Percentiles rank a stretch among this genome's conserved stretches.
phyloP scores from a whole-genome alignment of 331 rosid genomes.

The Malus hybrid region DNA sequence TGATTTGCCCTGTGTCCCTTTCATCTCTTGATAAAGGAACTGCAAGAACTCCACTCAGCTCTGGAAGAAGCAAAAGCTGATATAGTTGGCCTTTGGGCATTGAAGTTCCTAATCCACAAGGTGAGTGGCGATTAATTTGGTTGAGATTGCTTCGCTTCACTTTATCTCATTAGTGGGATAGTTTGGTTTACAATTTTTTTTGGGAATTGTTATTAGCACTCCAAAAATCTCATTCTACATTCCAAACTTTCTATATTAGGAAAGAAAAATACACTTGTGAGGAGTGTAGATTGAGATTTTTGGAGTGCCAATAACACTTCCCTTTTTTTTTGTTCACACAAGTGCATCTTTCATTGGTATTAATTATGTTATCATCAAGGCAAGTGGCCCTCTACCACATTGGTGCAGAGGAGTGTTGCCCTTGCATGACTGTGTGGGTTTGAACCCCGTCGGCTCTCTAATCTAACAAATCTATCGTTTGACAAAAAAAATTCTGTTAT shows the following conservation, averaged over 20 bases:
- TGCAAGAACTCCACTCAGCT: conserved; percentile 91
- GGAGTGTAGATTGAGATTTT: too few species aligned
- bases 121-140: conserved; percentile 25
- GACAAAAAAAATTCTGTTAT: neutral
- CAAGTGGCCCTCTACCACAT: neutral
- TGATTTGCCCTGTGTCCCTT: neutral
- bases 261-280: too few species aligned
- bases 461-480: too few species aligned
- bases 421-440: too few species aligned
- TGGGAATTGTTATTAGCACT: too few species aligned
- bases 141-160: neutral
- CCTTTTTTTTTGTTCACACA: neutral
- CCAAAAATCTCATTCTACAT: neutral
- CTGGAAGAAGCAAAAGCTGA: conserved; percentile 98
- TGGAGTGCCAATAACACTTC: too few species aligned
- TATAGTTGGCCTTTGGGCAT: conserved; percentile 96
- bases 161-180: neutral
- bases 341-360: neutral
- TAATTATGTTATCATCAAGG: neutral
- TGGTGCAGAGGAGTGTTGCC: too few species aligned
- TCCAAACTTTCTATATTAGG: too few species aligned
- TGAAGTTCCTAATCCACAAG: conserved; percentile 64
- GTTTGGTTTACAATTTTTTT: neutral
- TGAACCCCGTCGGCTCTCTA: too few species aligned
- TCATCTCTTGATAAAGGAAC: conserved; percentile 54